phyloP scores from a whole-genome alignment of 2,329 filamentous ascomycete species.

The Penicillium rolfsii region DNA sequence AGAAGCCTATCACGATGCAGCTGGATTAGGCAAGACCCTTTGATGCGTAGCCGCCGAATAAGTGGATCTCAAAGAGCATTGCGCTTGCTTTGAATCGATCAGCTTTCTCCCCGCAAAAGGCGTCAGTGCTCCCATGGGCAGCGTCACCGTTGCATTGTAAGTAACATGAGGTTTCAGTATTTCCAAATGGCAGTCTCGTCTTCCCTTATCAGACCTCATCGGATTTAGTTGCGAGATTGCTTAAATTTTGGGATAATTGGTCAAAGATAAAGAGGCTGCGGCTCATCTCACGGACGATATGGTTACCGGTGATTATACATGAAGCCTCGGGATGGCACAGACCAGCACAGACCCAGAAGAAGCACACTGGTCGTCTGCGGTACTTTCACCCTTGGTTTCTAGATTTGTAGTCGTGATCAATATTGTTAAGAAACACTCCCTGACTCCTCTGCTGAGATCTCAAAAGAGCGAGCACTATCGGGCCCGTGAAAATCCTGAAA shows the following conservation, averaged over 20 bases:
- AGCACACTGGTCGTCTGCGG: background rate
- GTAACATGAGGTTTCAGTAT: background rate
- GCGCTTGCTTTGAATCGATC: background rate
- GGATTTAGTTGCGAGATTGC: background rate
- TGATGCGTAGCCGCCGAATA: conserved; percentile 1
- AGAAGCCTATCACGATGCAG: background rate
- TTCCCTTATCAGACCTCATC: background rate
- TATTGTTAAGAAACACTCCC: background rate
- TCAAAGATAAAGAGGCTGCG: background rate
- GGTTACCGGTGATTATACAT: background rate
- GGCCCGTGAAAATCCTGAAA: background rate
- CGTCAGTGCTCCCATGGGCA: conserved; percentile 1
- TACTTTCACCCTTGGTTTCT: background rate
- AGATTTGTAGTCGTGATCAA: background rate
- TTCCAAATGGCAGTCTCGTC: background rate
- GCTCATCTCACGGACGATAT: background rate
- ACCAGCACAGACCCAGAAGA: background rate
- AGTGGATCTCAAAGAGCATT: conserved; percentile 1
- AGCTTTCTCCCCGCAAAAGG: background rate
- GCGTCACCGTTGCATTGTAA: background rate
- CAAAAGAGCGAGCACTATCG: background rate
- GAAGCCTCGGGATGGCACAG: background rate
- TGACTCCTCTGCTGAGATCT: background rate
- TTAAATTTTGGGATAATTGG: background rate
- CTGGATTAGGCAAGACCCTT: background rate